phyloP scores from a whole-genome alignment of 2,329 filamentous ascomycete genomes.

The Clarireedia monteithiana region DNA sequence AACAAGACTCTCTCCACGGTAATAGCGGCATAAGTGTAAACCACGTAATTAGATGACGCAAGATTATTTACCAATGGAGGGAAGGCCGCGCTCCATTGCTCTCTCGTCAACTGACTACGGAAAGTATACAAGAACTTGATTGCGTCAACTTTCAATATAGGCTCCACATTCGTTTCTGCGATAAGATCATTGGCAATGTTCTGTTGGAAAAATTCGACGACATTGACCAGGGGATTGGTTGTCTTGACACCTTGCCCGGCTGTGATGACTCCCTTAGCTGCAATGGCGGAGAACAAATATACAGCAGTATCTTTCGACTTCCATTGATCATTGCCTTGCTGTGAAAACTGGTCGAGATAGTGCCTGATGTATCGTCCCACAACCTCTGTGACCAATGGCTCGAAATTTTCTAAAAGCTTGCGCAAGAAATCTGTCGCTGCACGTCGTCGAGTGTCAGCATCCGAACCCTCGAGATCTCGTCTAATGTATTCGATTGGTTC shows the following conservation, averaged over 20 bases:
- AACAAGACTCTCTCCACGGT: slow-evolving; percentile 90
- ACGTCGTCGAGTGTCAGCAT: slow-evolving; percentile 85
- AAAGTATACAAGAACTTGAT: slow-evolving; percentile 98
- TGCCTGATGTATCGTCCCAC: slow-evolving; percentile 81
- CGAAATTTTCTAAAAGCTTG: slow-evolving; percentile 83
- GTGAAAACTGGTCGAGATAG: slow-evolving; percentile 69
- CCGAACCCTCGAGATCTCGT: slow-evolving; percentile 88
- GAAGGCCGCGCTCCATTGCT: slow-evolving; percentile 87
- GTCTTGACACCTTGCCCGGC: slow-evolving; percentile 83
- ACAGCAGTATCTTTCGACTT: slow-evolving; percentile 98
- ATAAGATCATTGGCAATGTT: slow-evolving; percentile 86
- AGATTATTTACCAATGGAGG: slow-evolving; percentile 86
- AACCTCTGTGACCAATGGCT: slow-evolving; percentile 75
- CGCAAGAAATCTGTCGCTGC: slow-evolving; percentile 93
- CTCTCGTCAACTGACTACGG: slow-evolving; percentile 85
- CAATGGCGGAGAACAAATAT: slow-evolving; percentile 90
- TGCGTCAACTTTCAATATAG: slow-evolving; percentile 91
- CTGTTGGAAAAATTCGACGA: slow-evolving; percentile 91
- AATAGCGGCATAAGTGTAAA: slow-evolving; percentile 95
- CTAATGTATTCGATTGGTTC: slow-evolving; percentile 98
- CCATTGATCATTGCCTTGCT: slow-evolving; percentile 67
- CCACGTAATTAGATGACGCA: slow-evolving; percentile 84
- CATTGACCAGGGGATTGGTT: slow-evolving; percentile 78
- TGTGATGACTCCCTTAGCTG: slow-evolving; percentile 83
- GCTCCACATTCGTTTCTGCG: slow-evolving; percentile 58